Evolutionary conservation across 1,284 basidiomycete genomes (phyloP).

Genomic region (Ustilago curta): DNA sequence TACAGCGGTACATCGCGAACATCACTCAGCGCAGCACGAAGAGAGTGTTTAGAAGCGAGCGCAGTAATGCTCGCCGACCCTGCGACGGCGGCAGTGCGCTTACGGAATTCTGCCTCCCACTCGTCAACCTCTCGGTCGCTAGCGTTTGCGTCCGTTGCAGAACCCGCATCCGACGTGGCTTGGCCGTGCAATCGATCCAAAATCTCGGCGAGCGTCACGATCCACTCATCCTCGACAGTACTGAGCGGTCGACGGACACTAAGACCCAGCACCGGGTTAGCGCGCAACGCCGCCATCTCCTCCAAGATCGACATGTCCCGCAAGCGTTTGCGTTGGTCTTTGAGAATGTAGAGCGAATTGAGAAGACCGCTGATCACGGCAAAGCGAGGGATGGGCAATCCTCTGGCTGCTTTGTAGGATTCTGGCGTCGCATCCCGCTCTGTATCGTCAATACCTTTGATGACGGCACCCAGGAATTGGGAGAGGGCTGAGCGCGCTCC

Average conservation of each 20-base stretch:
- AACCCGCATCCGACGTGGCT: not conserved
- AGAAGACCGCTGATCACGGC: conserved; percentile 62
- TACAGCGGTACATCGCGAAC: conserved; percentile 50
- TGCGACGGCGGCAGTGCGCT: conserved; percentile 34
- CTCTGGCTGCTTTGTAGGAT: conserved; percentile 37
- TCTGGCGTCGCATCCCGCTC: conserved; percentile 31
- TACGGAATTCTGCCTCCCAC: conserved; percentile 58
- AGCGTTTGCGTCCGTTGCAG: not conserved
- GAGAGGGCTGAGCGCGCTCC: conserved; percentile 46
- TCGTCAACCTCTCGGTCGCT: conserved; percentile 36
- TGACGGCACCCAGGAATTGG: conserved; percentile 50
- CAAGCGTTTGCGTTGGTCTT: conserved; percentile 45
- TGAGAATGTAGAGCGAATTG: conserved; percentile 54
- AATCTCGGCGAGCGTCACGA: conserved; percentile 56
- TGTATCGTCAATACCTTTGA: conserved; percentile 36
- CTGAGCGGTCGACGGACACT: conserved; percentile 38
- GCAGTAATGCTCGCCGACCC: conserved; percentile 40
- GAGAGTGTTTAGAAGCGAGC: conserved; percentile 20
- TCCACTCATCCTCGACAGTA: conserved; percentile 55
- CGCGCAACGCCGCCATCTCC: conserved; percentile 44
- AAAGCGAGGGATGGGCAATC: conserved; percentile 55
- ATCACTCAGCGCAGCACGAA: conserved; percentile 22
- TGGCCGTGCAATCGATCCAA: conserved; percentile 42
- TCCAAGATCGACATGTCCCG: conserved; percentile 49
- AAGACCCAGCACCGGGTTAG: conserved; percentile 47